These are phyloP conservation scores for Leishmania aethiopica DNA, from an alignment of 208 protist genomes.

Conservation along the genomic window DNA sequence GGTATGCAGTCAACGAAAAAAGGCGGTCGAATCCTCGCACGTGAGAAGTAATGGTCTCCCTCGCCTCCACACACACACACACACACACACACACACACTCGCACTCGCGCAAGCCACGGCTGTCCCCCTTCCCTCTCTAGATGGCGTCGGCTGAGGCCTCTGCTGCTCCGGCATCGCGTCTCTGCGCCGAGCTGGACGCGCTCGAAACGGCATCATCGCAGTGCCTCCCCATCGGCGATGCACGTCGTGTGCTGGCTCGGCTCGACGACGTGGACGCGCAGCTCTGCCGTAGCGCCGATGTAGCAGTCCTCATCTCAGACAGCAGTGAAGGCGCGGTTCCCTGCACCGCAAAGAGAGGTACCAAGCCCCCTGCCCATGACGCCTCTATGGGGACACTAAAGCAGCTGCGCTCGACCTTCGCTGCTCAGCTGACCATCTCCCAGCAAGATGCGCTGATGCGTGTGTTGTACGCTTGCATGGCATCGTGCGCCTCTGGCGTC, in stretches of 20 bases:
- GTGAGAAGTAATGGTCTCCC: too few species aligned
- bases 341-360: background rate
- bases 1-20: too few species aligned
- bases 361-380: background rate
- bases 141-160: background rate
- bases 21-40: too few species aligned
- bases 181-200: conserved; percentile 8
- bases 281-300: background rate
- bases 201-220: background rate
- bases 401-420: background rate
- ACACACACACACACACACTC: too few species aligned
- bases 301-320: background rate
- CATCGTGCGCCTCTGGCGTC: background rate
- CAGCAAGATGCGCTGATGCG: conserved; percentile 25
- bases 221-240: background rate
- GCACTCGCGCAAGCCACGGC: background rate
- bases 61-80: too few species aligned
- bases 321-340: background rate
- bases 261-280: background rate
- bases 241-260: background rate
- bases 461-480: conserved; percentile 27
- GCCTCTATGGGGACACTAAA: background rate
- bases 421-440: background rate
- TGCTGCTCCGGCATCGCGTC: background rate
- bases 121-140: background rate